Evolutionary conservation across 2,329 filamentous ascomycete species (phyloP), one percentile per base, ranked within the genome.

Genomic region (Aspergillus sclerotialis): DNA sequence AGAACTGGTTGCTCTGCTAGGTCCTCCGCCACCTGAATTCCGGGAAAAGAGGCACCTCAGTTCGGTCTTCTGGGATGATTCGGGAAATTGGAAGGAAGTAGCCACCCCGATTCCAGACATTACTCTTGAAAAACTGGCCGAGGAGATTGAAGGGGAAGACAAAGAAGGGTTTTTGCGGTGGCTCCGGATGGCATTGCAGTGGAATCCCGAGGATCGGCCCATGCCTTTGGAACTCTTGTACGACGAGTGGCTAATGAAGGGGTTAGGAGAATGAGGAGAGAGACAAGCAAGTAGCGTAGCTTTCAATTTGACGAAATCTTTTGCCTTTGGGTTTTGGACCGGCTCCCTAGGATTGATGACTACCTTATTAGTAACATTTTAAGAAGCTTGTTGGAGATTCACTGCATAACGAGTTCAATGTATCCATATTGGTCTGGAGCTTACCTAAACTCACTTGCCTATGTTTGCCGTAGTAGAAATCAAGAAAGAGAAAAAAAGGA

Each of bases 241-340:
- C 17, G 63, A 66, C 42, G 47, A 53, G 12, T 67, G 62, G 60
- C 57, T 64, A 48, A 36, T 42, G 40, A 37, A 43, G 11, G 38
- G 37, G 15, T 28, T 41, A 14, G 32, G 19, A 15, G 19, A 31
- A 5, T 14, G 15, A 30, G 15, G 28, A 18, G 19, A 17, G 13
- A 14, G n/a, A 17, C 12, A 29, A 29, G 27, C 6, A 26, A 9
- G n/a, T n/a, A n/a, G n/a, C n/a, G n/a, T n/a, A n/a, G n/a, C n/a
- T n/a, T n/a, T n/a, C n/a, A n/a, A n/a, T n/a, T n/a, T n/a, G n/a
- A n/a, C n/a, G n/a, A n/a, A n/a, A n/a, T n/a, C n/a, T n/a, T n/a
- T n/a, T n/a, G n/a, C n/a, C n/a, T n/a, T n/a, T n/a, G n/a, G n/a
- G n/a, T n/a, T n/a, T n/a, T n/a, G n/a, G n/a, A n/a, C n/a, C n/a